phyloP scores from a whole-genome alignment of 2,329 filamentous ascomycete genomes.

The Rutstroemia sydowiana region DNA sequence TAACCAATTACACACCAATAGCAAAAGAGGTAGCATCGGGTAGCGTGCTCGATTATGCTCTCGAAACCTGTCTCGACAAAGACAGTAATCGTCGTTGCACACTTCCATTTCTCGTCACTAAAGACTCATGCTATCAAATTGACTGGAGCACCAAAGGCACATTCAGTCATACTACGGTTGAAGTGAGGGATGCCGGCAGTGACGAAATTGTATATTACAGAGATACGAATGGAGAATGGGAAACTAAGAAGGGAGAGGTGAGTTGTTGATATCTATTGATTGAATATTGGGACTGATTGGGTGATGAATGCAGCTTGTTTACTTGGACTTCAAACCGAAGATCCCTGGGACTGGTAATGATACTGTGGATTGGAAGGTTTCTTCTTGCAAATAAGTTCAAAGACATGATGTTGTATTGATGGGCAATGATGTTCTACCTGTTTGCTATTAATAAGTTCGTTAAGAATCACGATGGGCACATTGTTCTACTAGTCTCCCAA shows the following conservation, averaged over 20 bases:
- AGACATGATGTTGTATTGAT: too few species aligned
- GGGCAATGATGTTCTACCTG: too few species aligned
- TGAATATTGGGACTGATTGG: conserved; percentile 2
- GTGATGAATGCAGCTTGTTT: conserved; percentile 31
- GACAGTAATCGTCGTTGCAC: conserved; percentile 29
- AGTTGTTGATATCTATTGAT: conserved; percentile 9
- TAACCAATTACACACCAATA: conserved; percentile 17
- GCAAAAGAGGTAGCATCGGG: conserved; percentile 26
- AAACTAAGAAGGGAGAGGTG: conserved; percentile 36
- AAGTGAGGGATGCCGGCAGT: conserved; percentile 33
- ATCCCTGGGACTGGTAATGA: conserved; percentile 37
- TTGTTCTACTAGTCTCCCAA: too few species aligned
- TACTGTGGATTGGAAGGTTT: conserved; percentile 38
- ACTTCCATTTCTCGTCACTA: conserved; percentile 35
- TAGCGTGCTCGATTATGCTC: conserved; percentile 35
- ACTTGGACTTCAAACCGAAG: conserved; percentile 41
- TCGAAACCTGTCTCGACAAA: conserved; percentile 35
- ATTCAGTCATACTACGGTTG: conserved; percentile 36
- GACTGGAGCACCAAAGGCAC: conserved; percentile 34
- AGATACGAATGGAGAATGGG: conserved; percentile 40
- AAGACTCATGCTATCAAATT: conserved; percentile 34
- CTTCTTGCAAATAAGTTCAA: conserved; percentile 31
- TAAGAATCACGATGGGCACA: too few species aligned
- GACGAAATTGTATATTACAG: conserved; percentile 38
- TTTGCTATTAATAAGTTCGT: too few species aligned